A percentile compares a stretch with the other conserved stretches of the same genome.
Conservation (phyloP, 495 filamentous ascomycete genomes). For the Aspergillus wentii region DNA sequence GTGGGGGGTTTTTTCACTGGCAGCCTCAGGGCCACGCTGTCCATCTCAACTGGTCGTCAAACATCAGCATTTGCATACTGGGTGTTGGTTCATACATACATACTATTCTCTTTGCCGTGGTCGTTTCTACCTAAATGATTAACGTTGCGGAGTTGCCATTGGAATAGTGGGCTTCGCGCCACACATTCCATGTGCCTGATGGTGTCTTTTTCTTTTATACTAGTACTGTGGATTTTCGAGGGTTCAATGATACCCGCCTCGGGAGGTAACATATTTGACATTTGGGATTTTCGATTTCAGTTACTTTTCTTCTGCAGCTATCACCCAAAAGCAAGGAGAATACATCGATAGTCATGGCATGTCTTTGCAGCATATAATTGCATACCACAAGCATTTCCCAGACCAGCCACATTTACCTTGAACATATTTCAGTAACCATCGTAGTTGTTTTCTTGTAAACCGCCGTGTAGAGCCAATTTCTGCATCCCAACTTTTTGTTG, state of each 20-base stretch:
- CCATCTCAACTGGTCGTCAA: slow-evolving; percentile 7
- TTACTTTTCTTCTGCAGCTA: too few species aligned
- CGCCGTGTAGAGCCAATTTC: too few species aligned
- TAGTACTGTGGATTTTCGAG: slow-evolving; percentile 2
- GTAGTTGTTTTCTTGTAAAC: too few species aligned
- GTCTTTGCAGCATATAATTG: too few species aligned
- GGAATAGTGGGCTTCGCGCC: slow-evolving; percentile 5
- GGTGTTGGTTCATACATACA: slow-evolving; percentile 10
- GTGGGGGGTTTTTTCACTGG: too few species aligned
- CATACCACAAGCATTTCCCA: too few species aligned
- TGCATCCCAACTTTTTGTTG: too few species aligned
- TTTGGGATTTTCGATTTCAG: slow-evolving; percentile 16
- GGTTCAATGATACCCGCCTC: slow-evolving; percentile 7
- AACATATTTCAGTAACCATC: too few species aligned
- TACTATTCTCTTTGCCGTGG: slow-evolving; percentile 1
- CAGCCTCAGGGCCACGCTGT: background rate
- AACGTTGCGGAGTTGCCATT: slow-evolving; percentile 11
- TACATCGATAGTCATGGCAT: too few species aligned
- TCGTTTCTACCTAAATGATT: slow-evolving; percentile 1
- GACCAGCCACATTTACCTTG: too few species aligned
- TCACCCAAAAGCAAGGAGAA: too few species aligned
- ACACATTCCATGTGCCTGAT: background rate
- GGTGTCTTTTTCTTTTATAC: slow-evolving; percentile 1
- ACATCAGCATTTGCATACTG: slow-evolving; percentile 16
- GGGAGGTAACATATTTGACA: slow-evolving; percentile 11